phyloP scores from a whole-genome alignment of 108 stramenopile species.

The Pseudonitzschia multiseries region DNA sequence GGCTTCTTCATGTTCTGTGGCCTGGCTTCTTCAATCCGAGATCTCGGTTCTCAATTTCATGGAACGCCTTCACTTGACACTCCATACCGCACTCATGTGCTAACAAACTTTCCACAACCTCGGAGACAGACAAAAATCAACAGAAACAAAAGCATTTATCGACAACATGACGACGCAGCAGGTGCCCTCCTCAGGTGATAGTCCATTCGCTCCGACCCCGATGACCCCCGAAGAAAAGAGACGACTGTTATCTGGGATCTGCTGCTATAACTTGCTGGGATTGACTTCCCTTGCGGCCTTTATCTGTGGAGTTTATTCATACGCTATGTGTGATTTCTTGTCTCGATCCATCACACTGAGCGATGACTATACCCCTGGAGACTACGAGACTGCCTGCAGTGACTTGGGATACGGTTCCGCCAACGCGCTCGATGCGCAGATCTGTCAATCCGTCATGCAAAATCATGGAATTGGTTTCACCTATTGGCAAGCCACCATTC shows the following conservation, averaged over 20 bases:
- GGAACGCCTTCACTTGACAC: too few species aligned
- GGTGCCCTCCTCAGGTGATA: not conserved
- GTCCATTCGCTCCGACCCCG: not conserved
- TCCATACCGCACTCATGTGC: too few species aligned
- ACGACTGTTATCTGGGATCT: not conserved
- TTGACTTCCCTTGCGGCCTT: not conserved
- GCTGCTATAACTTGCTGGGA: constrained; percentile 7
- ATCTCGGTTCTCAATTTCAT: too few species aligned
- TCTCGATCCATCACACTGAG: constrained; percentile 4
- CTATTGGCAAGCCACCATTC: constrained; percentile 4
- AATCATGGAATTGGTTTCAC: not conserved
- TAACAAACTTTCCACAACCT: too few species aligned
- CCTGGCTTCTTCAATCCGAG: too few species aligned
- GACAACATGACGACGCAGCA: not conserved
- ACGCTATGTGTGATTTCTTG: constrained; percentile 1
- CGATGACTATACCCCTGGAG: not conserved
- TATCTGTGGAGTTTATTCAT: constrained; percentile 7
- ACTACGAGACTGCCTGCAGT: not conserved
- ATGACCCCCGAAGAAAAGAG: not conserved
- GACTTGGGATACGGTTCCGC: not conserved
- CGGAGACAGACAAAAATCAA: not conserved
- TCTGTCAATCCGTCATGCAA: not conserved
- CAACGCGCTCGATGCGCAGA: not conserved
- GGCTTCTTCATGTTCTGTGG: too few species aligned
- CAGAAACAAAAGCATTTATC: not conserved